Conservation (phyloP, 805 yeast genomes). For the Candida pini region DNA sequence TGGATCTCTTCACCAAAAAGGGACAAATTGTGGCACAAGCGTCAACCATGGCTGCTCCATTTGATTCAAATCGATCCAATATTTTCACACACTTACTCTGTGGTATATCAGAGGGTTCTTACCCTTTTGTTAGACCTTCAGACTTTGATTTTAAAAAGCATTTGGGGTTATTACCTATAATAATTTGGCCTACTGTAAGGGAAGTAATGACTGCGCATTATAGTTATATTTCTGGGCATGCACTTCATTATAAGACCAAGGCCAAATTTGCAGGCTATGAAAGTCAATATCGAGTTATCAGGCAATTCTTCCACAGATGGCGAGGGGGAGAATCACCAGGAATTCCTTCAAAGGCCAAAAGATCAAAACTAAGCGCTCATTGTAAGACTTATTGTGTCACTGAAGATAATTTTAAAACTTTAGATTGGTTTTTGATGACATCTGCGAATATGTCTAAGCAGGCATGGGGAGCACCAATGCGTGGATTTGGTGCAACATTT, state of each 20-base stretch:
- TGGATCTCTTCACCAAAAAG: constrained; percentile 20
- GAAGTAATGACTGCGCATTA: constrained; percentile 19
- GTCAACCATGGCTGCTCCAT: constrained; percentile 47
- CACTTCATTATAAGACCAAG: constrained; percentile 18
- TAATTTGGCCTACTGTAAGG: constrained; percentile 30
- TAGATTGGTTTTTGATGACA: constrained; percentile 68
- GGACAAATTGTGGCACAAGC: constrained; percentile 39
- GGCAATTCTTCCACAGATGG: constrained; percentile 44
- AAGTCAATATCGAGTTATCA: constrained; percentile 37
- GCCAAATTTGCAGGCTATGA: constrained; percentile 14
- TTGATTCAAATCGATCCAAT: constrained; percentile 28
- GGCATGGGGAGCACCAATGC: constrained; percentile 66
- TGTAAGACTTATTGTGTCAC: constrained; percentile 61
- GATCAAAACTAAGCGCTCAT: constrained; percentile 39
- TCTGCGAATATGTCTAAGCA: constrained; percentile 70
- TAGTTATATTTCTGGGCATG: constrained; percentile 24
- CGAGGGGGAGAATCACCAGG: constrained; percentile 27
- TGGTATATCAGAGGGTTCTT: constrained; percentile 35
- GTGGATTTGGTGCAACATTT: constrained; percentile 15
- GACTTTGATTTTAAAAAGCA: constrained; percentile 9
- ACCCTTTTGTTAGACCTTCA: constrained; percentile 15
- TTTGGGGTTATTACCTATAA: constrained; percentile 19
- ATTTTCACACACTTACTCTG: constrained; percentile 43
- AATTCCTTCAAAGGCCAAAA: constrained; percentile 22
- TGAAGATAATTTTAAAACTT: constrained; percentile 40